phyloP scores from a whole-genome alignment of 108 stramenopile species.

The Fragilariopsis cylindrus region DNA sequence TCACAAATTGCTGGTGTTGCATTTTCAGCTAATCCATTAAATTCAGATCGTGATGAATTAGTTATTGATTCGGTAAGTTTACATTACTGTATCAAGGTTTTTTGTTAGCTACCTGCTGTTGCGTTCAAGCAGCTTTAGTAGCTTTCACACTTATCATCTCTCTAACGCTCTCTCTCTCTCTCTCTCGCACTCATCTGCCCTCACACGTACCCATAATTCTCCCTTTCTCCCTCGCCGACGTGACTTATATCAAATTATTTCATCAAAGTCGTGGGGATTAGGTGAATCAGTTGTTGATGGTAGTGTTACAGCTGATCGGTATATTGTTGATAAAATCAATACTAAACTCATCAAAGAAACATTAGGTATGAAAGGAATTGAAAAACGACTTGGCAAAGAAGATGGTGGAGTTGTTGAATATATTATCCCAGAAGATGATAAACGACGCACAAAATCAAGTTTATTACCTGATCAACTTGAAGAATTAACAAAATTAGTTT shows the following conservation, averaged over 20 bases:
- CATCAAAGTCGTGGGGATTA: not conserved
- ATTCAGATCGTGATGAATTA: slow-evolving; percentile 4
- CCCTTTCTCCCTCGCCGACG: too few species aligned
- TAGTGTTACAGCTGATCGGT: slow-evolving; percentile 6
- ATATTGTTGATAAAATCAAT: not conserved
- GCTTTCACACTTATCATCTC: too few species aligned
- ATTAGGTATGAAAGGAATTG: not conserved
- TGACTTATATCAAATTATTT: too few species aligned
- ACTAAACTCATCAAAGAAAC: not conserved
- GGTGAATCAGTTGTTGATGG: slow-evolving; percentile 7
- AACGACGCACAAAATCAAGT: not conserved
- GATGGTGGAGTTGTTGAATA: not conserved
- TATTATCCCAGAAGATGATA: not conserved
- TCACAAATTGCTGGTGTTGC: slow-evolving; percentile 1
- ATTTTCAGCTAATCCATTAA: slow-evolving; percentile 12
- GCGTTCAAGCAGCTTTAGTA: too few species aligned
- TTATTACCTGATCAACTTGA: not conserved
- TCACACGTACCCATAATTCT: too few species aligned
- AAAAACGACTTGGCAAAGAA: not conserved
- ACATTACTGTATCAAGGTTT: too few species aligned
- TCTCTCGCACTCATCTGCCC: too few species aligned
- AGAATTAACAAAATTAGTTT: not conserved
- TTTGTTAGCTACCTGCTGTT: too few species aligned
- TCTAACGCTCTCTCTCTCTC: too few species aligned
- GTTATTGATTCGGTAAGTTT: not conserved